Percentiles rank a stretch among this genome's conserved stretches.
phyloP scores from a whole-genome alignment of 139 green algal genomes.

The Trebouxia sp. region DNA sequence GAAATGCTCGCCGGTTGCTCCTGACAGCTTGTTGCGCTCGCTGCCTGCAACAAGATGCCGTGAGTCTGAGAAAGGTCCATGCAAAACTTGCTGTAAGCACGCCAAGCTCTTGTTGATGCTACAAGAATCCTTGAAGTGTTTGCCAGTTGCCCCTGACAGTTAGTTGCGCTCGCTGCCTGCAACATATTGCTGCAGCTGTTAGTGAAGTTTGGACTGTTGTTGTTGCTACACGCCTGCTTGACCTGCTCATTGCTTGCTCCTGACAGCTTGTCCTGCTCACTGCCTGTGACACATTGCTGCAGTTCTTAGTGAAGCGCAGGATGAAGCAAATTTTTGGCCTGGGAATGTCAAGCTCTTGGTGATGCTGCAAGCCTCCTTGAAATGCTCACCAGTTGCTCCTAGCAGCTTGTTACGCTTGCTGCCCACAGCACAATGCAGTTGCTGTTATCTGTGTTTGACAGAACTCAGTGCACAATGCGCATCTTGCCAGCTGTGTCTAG shows the following conservation, averaged over 20 bases:
- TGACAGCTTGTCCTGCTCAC: no score
- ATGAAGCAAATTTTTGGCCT: no score
- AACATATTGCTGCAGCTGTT: neutral
- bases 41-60: conserved; percentile 53
- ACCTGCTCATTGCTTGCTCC: no score
- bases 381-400: conserved; percentile 45
- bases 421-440: conserved; percentile 50
- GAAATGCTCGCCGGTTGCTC: conserved; percentile 47
- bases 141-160: conserved; percentile 40
- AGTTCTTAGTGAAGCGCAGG: no score
- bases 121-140: conserved; percentile 60
- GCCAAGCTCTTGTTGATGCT: conserved; percentile 67
- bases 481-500: no score
- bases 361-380: conserved; percentile 67
- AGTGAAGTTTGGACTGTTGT: neutral
- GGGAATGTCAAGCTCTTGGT: conserved; percentile 62
- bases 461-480: no score
- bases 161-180: conserved; percentile 47
- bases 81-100: no score
- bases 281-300: no score
- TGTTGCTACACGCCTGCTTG: no score
- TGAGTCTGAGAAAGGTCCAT: no score
- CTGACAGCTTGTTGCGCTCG: conserved; percentile 49
- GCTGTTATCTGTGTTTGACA: no score
- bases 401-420: conserved; percentile 50